Evolutionary conservation across 805 yeast genomes (phyloP), one percentile per base, ranked within the genome.

Genomic region (Suhomyces xylopsoci): DNA sequence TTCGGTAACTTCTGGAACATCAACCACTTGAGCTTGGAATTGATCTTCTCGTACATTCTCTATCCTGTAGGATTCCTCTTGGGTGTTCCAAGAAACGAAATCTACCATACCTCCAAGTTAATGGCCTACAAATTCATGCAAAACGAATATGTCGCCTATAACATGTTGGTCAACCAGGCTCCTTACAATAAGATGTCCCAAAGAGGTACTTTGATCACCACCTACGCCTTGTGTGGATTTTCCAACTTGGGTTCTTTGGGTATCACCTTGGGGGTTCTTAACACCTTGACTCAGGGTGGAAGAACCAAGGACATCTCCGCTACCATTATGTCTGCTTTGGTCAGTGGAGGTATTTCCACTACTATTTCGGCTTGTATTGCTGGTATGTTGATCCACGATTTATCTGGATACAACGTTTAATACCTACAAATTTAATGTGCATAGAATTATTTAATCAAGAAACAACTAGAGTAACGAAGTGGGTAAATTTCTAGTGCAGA

Each of bases 1-100:
- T 83, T 83, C 56, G 87, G 85, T 55, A 71, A 75, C 47, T 83
- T 79, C 70, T 83, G 87, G 87, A 81, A 81, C 57, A 83, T 83
- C 58, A 62, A 73, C 25, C 60, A 63, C 10, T 75, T 83, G 56
- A 76, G 84, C 9, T 67, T 83, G 59, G 83, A 82, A 61, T 74
- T 81, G 67, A 82, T 83, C 60, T 65, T 78, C 51, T 80, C 85
- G 25, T 83, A 83, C 68, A 61, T 83, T 47, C 74, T 83, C 55
- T 83, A 82, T 62, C 88, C 88, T 7, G 76, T 81, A 30, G 77
- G 84, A 2, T 83, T 83, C 74, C 70, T 83, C 49, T 69, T 83
- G 53, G 88, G 88, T 47, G 73, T 79, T 22, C 81, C 83, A 52
- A 70, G 74, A 68, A 61, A 71, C 50, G 88, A 83, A 59, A 70